Conservation (phyloP, 1,284 basidiomycete genomes). For the Malassezia furfur region DNA sequence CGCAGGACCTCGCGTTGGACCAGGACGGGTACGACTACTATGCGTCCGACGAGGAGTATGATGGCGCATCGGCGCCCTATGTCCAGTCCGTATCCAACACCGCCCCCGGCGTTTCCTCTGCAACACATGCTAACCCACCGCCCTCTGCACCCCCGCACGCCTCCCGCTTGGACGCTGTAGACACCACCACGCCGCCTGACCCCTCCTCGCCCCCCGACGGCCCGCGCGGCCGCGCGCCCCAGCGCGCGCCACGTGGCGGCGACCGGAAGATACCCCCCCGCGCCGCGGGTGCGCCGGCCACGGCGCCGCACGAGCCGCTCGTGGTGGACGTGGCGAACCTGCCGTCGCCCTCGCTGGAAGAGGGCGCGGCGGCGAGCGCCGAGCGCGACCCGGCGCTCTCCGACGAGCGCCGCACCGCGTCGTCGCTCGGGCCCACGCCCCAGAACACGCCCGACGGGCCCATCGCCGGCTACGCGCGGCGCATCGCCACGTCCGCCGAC, state of each 20-base stretch:
- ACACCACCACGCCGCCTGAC: background rate
- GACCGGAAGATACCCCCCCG: slow-evolving; percentile 1
- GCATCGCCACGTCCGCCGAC: background rate
- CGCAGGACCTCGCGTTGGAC: slow-evolving; percentile 12
- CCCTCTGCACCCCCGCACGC: background rate
- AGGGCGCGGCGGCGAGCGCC: slow-evolving; percentile 19
- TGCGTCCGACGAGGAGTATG: slow-evolving; percentile 11
- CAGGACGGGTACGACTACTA: slow-evolving; percentile 15
- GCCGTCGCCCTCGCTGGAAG: slow-evolving; percentile 18
- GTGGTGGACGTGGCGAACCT: slow-evolving; percentile 37
- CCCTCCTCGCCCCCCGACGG: too few species aligned
- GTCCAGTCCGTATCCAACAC: slow-evolving; percentile 7
- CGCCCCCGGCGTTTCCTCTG: background rate
- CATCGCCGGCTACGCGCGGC: background rate
- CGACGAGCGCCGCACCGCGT: background rate
- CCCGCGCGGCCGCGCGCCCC: background rate
- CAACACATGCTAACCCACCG: slow-evolving; percentile 1
- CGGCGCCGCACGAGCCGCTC: slow-evolving; percentile 13
- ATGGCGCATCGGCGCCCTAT: background rate
- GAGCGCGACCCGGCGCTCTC: background rate
- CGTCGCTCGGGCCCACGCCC: slow-evolving; percentile 37
- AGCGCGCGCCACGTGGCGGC: background rate
- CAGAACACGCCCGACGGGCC: slow-evolving; percentile 35
- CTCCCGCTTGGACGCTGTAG: too few species aligned
- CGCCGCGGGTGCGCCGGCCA: background rate